Evolutionary conservation across 1,139 yeast genomes (phyloP).

Genomic region (Magnusiomyces tetraspermus): DNA sequence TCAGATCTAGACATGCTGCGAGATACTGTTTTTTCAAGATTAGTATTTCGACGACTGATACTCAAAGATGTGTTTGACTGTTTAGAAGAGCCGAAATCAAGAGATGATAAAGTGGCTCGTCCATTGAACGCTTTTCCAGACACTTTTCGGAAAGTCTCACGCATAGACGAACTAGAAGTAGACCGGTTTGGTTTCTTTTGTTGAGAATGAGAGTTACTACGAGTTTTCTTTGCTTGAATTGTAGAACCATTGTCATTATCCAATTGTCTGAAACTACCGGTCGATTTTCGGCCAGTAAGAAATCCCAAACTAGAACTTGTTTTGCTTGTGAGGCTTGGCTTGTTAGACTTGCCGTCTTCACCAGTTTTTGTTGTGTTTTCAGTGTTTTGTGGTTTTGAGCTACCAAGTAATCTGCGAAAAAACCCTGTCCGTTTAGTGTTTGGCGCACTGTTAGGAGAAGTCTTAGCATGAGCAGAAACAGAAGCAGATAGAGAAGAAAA

Average conservation of each 20-base stretch:
- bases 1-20: neutral
- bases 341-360: neutral
- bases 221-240: neutral
- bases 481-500: no score
- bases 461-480: no score
- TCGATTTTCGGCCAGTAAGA: neutral
- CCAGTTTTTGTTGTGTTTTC: neutral
- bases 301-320: neutral
- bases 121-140: conserved; percentile 1
- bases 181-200: conserved; percentile 2
- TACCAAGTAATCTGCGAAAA: conserved; percentile 42
- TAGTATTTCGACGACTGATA: neutral
- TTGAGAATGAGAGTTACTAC: neutral
- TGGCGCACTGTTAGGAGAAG: no score
- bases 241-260: neutral
- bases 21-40: neutral
- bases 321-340: neutral
- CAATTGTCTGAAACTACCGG: neutral
- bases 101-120: neutral
- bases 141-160: conserved; percentile 1
- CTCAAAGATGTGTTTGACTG: neutral
- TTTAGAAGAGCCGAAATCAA: neutral
- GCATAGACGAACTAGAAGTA: conserved; percentile 1
- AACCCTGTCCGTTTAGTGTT: conserved; percentile 33
- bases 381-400: neutral